Conservation (phyloP, 2,329 filamentous ascomycete genomes). For the Lecanoromycetidae sp. region DNA sequence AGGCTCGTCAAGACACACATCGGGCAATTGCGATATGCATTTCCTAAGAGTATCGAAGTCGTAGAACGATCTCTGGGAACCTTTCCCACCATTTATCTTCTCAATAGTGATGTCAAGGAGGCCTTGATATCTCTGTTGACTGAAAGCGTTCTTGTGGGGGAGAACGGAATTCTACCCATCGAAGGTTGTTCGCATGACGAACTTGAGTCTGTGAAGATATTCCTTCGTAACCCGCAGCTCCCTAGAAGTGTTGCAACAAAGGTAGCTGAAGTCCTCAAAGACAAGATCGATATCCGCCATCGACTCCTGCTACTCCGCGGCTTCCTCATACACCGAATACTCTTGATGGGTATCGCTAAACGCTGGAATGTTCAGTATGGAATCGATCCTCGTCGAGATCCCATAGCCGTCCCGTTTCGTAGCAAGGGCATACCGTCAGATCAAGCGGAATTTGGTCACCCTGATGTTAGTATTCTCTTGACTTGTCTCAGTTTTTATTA, state of each 20-base stretch:
- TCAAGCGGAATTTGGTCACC: constrained; percentile 55
- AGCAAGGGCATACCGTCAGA: constrained; percentile 53
- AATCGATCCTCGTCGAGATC: constrained; percentile 37
- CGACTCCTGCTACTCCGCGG: constrained; percentile 49
- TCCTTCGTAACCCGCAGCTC: constrained; percentile 21
- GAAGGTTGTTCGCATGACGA: constrained; percentile 21
- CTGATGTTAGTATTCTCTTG: constrained; percentile 52
- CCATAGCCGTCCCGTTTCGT: constrained; percentile 50
- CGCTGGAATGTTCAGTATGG: constrained; percentile 58
- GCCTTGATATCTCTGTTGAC: constrained; percentile 32
- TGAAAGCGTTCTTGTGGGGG: constrained; percentile 29
- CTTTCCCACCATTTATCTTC: constrained; percentile 47
- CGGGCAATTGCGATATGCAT: constrained; percentile 27
- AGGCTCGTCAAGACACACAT: constrained; percentile 31
- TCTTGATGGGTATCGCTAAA: constrained; percentile 49
- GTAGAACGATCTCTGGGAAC: constrained; percentile 28
- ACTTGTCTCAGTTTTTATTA: constrained; percentile 60
- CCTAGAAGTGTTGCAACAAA: constrained; percentile 16
- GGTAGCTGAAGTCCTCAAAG: constrained; percentile 23
- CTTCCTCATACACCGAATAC: constrained; percentile 47
- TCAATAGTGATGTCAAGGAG: constrained; percentile 38
- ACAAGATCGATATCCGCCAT: constrained; percentile 23
- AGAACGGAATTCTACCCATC: constrained; percentile 24
- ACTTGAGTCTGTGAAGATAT: constrained; percentile 23
- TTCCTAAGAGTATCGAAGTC: constrained; percentile 40